Percentiles rank a stretch among this genome's conserved stretches.
phyloP scores from a whole-genome alignment of 75 land plant species.

The Pinus albicaulis region DNA sequence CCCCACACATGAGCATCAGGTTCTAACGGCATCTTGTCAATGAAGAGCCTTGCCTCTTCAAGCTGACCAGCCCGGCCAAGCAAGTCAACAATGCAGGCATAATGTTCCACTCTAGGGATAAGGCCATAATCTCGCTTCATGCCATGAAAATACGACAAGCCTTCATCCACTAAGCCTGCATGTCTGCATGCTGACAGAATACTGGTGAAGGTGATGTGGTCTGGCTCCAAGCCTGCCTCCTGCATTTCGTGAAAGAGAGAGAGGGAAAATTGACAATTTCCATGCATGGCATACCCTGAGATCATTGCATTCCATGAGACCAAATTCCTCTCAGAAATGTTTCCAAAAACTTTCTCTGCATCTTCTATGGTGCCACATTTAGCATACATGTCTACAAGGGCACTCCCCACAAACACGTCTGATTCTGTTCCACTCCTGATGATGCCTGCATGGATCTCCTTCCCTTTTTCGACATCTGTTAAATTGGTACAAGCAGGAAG shows the following conservation, averaged over 20 bases:
- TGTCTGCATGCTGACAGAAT: slow-evolving; percentile 49
- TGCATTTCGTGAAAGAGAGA: slow-evolving; percentile 23
- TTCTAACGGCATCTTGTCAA: slow-evolving; percentile 22
- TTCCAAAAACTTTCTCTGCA: slow-evolving; percentile 35
- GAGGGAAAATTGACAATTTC: slow-evolving; percentile 29
- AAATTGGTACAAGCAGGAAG: slow-evolving; percentile 40
- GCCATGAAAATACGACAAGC: slow-evolving; percentile 19
- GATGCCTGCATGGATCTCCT: slow-evolving; percentile 15
- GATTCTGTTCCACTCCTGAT: slow-evolving; percentile 7
- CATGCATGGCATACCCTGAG: slow-evolving; percentile 34
- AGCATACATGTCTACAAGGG: slow-evolving; percentile 52
- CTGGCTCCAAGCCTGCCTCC: slow-evolving; percentile 25
- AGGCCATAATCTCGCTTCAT: slow-evolving; percentile 22
- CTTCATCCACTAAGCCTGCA: slow-evolving; percentile 38
- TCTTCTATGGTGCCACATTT: slow-evolving; percentile 43
- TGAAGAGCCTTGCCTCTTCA: slow-evolving; percentile 26
- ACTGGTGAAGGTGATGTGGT: slow-evolving; percentile 49
- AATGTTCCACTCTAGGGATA: slow-evolving; percentile 36
- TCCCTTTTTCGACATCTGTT: slow-evolving; percentile 26
- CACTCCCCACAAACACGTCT: slow-evolving; percentile 36
- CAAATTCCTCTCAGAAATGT: slow-evolving; percentile 33
- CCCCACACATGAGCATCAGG: slow-evolving; percentile 40
- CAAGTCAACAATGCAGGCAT: slow-evolving; percentile 50
- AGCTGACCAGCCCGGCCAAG: slow-evolving; percentile 44
- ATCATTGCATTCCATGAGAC: slow-evolving; percentile 56